Base-by-base conservation (phyloP, 495 filamentous ascomycete species). In the Annulohypoxylon nitens region DNA sequence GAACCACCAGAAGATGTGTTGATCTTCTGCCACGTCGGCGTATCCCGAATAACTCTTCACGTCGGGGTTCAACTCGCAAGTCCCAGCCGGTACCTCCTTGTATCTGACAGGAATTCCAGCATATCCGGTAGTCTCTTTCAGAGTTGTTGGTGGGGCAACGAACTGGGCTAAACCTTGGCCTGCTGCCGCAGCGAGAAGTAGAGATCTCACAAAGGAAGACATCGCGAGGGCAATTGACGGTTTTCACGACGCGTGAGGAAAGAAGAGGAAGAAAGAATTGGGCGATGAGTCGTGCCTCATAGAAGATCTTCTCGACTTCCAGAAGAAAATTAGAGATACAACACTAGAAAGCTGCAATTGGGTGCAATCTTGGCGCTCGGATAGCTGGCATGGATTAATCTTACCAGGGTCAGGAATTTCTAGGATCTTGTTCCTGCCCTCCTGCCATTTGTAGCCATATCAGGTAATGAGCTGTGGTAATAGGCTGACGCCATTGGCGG, bases 1-100 rank as follows among this genome's bases (percentile, higher is more conserved):
- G 73, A 90, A 90, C 87, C 88, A 90, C 78, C 84, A 91, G 80
- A 91, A 91, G 50, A 90, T 88, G 72, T 92, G 89, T 74, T 90
- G 78, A 72, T 89, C 75, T 58, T 87, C 86, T 1, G 71, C 82
- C 36, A 92, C 84, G 79, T 92, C 90, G 11, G 89, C 87, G 69
- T 91, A 92, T 3, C 90, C 90, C 26, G 87, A 88, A 77, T 88
- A 92, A 63, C 86, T 89, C 76, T 90, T 90, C 14, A 92, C 89
- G 48, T 83, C 79, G 1, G 90, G 89, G 64, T 90, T 85, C 2
- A 87, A 84, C 80, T 92, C 90, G 67, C 90, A 92, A 48, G 91
- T 88, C 12, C 90, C 90, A 9, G 85, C 77, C 0, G 87, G 86
- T 4, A 89, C 89, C 72, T 89, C 77, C 73, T 90, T 91, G 77